These are phyloP conservation scores for Hymenoscyphus linearis DNA, from an alignment of 2,329 filamentous ascomycete genomes.

Conservation along the genomic window DNA sequence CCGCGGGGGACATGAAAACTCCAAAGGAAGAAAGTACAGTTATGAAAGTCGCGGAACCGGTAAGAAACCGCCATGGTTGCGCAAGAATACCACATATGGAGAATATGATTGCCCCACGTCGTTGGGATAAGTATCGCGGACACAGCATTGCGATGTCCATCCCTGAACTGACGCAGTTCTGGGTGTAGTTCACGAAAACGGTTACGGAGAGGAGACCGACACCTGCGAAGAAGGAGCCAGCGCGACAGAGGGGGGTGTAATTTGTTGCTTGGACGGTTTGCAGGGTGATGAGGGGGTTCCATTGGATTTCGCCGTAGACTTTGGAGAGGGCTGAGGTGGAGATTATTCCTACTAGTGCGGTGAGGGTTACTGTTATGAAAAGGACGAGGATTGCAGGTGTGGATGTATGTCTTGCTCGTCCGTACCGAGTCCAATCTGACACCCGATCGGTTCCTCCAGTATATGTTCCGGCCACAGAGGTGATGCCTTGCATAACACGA, in stretches of 20 bases:
- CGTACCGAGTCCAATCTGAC: slow-evolving; percentile 14
- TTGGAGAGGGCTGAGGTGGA: slow-evolving; percentile 5
- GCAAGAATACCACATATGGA: slow-evolving; percentile 2
- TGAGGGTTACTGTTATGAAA: slow-evolving; percentile 3
- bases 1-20: slow-evolving; percentile 11
- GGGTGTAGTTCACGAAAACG: slow-evolving; percentile 8
- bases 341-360: slow-evolving; percentile 3
- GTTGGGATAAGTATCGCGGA: slow-evolving; percentile 6
- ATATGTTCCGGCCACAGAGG: slow-evolving; percentile 8
- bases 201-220: slow-evolving; percentile 4
- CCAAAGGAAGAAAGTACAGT: slow-evolving; percentile 12
- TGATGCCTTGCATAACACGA: slow-evolving; percentile 10
- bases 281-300: slow-evolving; percentile 8
- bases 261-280: slow-evolving; percentile 4
- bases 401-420: slow-evolving; percentile 15
- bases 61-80: slow-evolving; percentile 13
- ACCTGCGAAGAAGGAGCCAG: slow-evolving; percentile 10
- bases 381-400: slow-evolving; percentile 15
- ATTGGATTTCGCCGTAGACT: slow-evolving; percentile 7
- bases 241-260: slow-evolving; percentile 9
- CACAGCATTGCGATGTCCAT: slow-evolving; percentile 11
- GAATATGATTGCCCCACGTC: slow-evolving; percentile 27
- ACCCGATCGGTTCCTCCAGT: slow-evolving; percentile 9
- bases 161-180: slow-evolving; percentile 10
- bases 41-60: slow-evolving; percentile 10